phyloP scores from a whole-genome alignment of 2,329 filamentous ascomycete genomes.

The Fusarium aywerte region DNA sequence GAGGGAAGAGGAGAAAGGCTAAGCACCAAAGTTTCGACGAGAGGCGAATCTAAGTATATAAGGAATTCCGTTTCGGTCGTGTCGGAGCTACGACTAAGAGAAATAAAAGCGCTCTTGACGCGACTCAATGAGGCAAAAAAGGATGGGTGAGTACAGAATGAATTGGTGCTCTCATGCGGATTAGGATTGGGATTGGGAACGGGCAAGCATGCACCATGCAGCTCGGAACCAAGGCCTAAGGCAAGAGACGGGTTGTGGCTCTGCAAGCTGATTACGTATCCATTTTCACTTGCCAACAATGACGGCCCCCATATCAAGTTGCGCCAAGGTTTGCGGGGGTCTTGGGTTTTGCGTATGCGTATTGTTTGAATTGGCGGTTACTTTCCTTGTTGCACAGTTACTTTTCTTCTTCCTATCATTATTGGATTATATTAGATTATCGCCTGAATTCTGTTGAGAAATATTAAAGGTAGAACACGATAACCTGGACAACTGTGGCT shows the following conservation, averaged over 20 bases:
- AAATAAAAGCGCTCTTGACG: constrained; percentile 25
- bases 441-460: background rate
- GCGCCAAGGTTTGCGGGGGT: constrained; percentile 37
- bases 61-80: background rate
- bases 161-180: constrained; percentile 37
- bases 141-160: constrained; percentile 32
- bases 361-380: background rate
- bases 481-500: constrained; percentile 29
- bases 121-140: constrained; percentile 22
- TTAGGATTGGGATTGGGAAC: constrained; percentile 25
- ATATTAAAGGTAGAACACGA: background rate
- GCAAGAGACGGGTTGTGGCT: constrained; percentile 28
- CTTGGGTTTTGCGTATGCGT: constrained; percentile 10
- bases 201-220: background rate
- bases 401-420: background rate
- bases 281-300: constrained; percentile 36
- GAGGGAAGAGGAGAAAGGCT: constrained; percentile 17
- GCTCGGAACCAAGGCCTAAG: constrained; percentile 33
- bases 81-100: constrained; percentile 10
- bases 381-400: background rate
- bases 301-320: constrained; percentile 14
- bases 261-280: constrained; percentile 41
- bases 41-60: constrained; percentile 12
- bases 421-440: background rate
- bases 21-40: constrained; percentile 10